Evolutionary conservation across 2,329 filamentous ascomycete genomes (phyloP).

Genomic region (Lithohypha guttulata): DNA sequence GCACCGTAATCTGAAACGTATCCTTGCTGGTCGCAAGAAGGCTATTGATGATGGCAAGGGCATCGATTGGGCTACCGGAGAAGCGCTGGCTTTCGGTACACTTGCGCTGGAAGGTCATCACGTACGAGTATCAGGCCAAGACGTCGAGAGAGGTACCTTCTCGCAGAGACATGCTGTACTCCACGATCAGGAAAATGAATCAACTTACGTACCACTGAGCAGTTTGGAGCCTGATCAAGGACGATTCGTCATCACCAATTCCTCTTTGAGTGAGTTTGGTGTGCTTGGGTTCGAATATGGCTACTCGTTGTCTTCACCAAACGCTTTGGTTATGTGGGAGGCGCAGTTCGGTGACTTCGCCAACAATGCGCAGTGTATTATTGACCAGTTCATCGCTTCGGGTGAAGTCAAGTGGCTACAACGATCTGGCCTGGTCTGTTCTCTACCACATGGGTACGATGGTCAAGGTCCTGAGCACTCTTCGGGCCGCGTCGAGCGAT

Average conservation of each 20-base stretch:
- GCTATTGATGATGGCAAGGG: slow-evolving; percentile 81
- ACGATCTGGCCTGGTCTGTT: slow-evolving; percentile 91
- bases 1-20: slow-evolving; percentile 95
- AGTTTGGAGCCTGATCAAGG: slow-evolving; percentile 83
- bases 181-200: slow-evolving; percentile 92
- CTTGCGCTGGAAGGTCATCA: slow-evolving; percentile 90
- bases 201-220: slow-evolving; percentile 85
- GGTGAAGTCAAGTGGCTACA: slow-evolving; percentile 99
- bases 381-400: slow-evolving; percentile 96
- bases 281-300: slow-evolving; percentile 95
- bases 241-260: slow-evolving; percentile 95
- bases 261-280: slow-evolving; percentile 65
- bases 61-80: slow-evolving; percentile 95
- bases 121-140: slow-evolving; percentile 93
- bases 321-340: slow-evolving; percentile 98
- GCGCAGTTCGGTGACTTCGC: slow-evolving; percentile 99
- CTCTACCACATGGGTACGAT: slow-evolving; percentile 93
- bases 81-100: slow-evolving; percentile 87
- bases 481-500: slow-evolving; percentile 92
- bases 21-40: slow-evolving; percentile 80
- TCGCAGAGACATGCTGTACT: slow-evolving; percentile 95
- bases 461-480: slow-evolving; percentile 98
- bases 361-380: slow-evolving; percentile 98
- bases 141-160: slow-evolving; percentile 98
- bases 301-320: slow-evolving; percentile 92